A percentile compares a stretch with the other conserved stretches of the same genome.
Evolutionary conservation across 73 alveolate species (phyloP).

Genomic region (Paraurostyla sp.): DNA sequence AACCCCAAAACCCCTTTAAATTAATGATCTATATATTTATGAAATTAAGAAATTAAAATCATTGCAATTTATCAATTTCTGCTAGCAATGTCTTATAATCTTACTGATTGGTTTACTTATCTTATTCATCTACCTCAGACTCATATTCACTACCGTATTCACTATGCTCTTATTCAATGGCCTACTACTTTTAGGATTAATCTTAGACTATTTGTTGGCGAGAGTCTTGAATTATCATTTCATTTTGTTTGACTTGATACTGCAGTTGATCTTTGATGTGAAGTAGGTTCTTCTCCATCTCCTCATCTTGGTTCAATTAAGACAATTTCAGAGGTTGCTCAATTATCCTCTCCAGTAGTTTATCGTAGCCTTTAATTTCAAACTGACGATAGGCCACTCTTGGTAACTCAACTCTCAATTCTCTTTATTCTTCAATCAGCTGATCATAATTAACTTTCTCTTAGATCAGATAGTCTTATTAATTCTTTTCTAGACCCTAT

Average conservation of each 20-base stretch:
- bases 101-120: no score
- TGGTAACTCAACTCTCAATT: not conserved
- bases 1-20: no score
- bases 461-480: not conserved
- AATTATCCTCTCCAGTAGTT: slow-evolving; percentile 38
- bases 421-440: not conserved
- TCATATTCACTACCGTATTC: slow-evolving; percentile 42
- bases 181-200: no score
- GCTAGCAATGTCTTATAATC: no score
- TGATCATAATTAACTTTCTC: not conserved
- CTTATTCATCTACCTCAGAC: slow-evolving; percentile 26
- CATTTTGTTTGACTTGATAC: not conserved
- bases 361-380: slow-evolving; percentile 50
- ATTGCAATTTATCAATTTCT: no score
- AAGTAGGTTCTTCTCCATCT: not conserved
- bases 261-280: slow-evolving; percentile 12
- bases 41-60: no score
- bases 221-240: not conserved
- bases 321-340: slow-evolving; percentile 33
- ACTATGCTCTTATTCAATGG: not conserved
- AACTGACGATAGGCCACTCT: not conserved
- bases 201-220: no score
- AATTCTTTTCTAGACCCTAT: slow-evolving; percentile 43
- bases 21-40: no score
- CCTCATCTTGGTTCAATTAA: slow-evolving; percentile 1